Percentiles rank a stretch among this genome's conserved stretches.
These are phyloP conservation scores for Cladophialophora chaetospira DNA, from an alignment of 2,329 filamentous ascomycete species.

Conservation along the genomic window DNA sequence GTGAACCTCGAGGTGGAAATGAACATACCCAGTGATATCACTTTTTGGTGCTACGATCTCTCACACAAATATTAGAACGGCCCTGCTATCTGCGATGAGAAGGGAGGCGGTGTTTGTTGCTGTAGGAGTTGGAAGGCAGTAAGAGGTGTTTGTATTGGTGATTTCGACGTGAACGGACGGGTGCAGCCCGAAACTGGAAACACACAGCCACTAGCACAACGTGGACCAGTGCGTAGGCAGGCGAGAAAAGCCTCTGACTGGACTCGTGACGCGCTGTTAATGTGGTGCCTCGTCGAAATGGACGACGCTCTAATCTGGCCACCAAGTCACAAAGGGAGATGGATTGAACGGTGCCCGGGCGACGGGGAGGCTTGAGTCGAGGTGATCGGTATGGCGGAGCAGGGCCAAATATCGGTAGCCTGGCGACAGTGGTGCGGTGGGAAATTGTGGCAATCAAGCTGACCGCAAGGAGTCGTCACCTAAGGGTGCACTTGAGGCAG, in stretches of 20 bases:
- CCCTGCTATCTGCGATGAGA: constrained; percentile 9
- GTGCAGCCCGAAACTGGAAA: constrained; percentile 12
- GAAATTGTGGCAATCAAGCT: constrained; percentile 35
- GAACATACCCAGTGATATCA: constrained; percentile 25
- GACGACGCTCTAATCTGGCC: constrained; percentile 25
- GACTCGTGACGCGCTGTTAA: constrained; percentile 24
- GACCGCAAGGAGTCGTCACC: constrained; percentile 32
- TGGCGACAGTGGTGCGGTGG: constrained; percentile 30
- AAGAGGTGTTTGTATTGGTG: constrained; percentile 24
- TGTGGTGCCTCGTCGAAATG: constrained; percentile 1
- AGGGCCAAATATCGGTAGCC: constrained; percentile 29
- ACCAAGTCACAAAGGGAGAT: constrained; percentile 17
- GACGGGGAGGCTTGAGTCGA: constrained; percentile 17
- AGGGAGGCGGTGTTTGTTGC: constrained; percentile 18
- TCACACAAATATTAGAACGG: constrained; percentile 10
- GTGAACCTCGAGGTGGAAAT: not conserved
- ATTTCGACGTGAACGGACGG: constrained; percentile 14
- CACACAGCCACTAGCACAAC: constrained; percentile 25
- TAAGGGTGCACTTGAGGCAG: constrained; percentile 17
- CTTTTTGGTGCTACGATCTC: constrained; percentile 18
- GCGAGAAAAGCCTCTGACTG: constrained; percentile 12
- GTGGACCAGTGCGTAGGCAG: constrained; percentile 2
- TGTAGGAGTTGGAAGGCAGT: not conserved
- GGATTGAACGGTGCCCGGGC: constrained; percentile 19
- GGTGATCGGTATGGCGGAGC: constrained; percentile 26